phyloP scores from a whole-genome alignment of 495 filamentous ascomycete genomes.

The Talaromyces adpressus region DNA sequence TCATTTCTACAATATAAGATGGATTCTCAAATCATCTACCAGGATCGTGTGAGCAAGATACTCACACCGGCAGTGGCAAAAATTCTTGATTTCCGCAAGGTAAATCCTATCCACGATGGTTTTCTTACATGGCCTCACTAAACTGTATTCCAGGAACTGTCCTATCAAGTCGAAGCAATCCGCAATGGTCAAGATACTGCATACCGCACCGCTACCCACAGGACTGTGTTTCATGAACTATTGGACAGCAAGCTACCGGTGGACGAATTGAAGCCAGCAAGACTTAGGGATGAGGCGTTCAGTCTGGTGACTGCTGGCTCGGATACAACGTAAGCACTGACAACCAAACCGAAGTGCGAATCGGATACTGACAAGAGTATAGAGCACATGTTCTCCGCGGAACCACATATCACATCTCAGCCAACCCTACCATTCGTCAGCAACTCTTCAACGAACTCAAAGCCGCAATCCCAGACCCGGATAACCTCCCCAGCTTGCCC shows the following conservation, averaged over 20 bases:
- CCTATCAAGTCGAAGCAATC: not conserved
- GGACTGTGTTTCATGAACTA: conserved; percentile 32
- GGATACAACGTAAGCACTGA: conserved; percentile 21
- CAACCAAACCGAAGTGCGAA: not conserved
- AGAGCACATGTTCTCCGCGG: conserved; percentile 16
- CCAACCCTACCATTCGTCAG: conserved; percentile 14
- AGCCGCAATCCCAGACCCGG: conserved; percentile 14
- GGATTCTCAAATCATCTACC: not conserved
- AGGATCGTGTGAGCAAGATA: not conserved
- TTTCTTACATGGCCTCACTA: not conserved
- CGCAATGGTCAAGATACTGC: not conserved
- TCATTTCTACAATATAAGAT: too few relatives aligned
- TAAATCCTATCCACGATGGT: not conserved
- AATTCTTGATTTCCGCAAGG: not conserved
- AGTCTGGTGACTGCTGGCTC: conserved; percentile 31
- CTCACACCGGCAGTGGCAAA: not conserved
- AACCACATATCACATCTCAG: conserved; percentile 17
- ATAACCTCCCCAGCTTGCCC: conserved; percentile 9
- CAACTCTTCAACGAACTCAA: conserved; percentile 19
- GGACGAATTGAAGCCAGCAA: conserved; percentile 15
- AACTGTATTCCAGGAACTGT: not conserved
- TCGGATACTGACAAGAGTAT: not conserved
- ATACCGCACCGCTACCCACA: conserved; percentile 5
- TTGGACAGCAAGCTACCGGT: conserved; percentile 20
- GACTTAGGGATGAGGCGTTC: conserved; percentile 29